Percentiles rank a stretch among this genome's conserved stretches.
These are phyloP conservation scores for Neonectria ditissima DNA, from an alignment of 2,329 filamentous ascomycete genomes.

Conservation along the genomic window DNA sequence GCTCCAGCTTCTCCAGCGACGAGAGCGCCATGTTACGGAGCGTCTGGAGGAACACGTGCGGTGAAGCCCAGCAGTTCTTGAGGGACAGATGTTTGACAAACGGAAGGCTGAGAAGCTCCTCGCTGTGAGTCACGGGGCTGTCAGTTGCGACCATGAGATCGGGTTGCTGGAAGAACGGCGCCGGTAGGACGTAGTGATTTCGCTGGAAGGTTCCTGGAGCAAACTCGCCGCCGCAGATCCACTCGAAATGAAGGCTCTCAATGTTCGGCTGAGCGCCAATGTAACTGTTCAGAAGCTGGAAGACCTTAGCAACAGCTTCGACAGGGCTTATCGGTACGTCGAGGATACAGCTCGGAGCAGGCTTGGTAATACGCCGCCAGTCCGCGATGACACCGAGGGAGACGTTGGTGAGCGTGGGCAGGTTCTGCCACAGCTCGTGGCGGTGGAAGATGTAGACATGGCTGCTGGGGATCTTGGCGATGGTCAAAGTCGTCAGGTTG, in stretches of 20 bases:
- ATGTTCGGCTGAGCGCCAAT: slow-evolving; percentile 63
- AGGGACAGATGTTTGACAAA: slow-evolving; percentile 70
- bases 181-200: slow-evolving; percentile 72
- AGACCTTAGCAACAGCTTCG: slow-evolving; percentile 63
- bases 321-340: slow-evolving; percentile 63
- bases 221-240: slow-evolving; percentile 75
- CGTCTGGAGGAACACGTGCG: slow-evolving; percentile 66
- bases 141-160: slow-evolving; percentile 46
- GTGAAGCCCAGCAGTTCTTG: slow-evolving; percentile 77
- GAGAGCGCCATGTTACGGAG: slow-evolving; percentile 60
- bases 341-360: slow-evolving; percentile 62
- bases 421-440: slow-evolving; percentile 70
- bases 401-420: slow-evolving; percentile 66
- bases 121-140: slow-evolving; percentile 47
- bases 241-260: slow-evolving; percentile 72
- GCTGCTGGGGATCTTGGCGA: slow-evolving; percentile 73
- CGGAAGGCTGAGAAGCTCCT: slow-evolving; percentile 63
- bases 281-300: slow-evolving; percentile 62
- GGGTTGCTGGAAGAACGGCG: slow-evolving; percentile 61
- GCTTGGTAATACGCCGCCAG: slow-evolving; percentile 70
- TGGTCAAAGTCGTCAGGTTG: slow-evolving; percentile 68
- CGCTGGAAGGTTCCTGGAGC: slow-evolving; percentile 70
- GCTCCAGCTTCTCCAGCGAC: slow-evolving; percentile 64
- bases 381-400: slow-evolving; percentile 73
- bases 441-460: slow-evolving; percentile 68